Conservation (phyloP, 352 stramenopile species). For the Phytopythium cucurbitacearum region DNA sequence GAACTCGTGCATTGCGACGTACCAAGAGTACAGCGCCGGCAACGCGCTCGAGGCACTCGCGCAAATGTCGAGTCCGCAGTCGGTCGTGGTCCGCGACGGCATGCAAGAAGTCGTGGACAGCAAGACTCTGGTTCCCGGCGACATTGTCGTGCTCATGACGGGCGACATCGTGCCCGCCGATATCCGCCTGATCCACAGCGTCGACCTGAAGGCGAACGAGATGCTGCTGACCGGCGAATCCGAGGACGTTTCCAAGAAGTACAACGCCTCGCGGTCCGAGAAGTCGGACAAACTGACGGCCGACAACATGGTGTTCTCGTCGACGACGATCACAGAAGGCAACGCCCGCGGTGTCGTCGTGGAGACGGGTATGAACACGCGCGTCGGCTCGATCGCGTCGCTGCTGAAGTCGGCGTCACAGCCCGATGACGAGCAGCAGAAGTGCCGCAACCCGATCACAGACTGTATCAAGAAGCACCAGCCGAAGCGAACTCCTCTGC, state of each 20-base stretch:
- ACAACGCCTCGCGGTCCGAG: slow-evolving; percentile 27
- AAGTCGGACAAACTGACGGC: slow-evolving; percentile 48
- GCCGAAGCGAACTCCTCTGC: slow-evolving; percentile 86
- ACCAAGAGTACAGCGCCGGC: slow-evolving; percentile 57
- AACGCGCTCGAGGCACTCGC: slow-evolving; percentile 60
- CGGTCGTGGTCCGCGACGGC: slow-evolving; percentile 58
- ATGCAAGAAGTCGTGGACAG: slow-evolving; percentile 60
- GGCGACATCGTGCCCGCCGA: slow-evolving; percentile 93
- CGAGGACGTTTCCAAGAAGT: slow-evolving; percentile 72
- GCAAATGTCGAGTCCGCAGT: slow-evolving; percentile 61
- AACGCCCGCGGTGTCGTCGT: slow-evolving; percentile 69
- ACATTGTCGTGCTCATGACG: slow-evolving; percentile 87
- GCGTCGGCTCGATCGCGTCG: slow-evolving; percentile 63
- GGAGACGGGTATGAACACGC: slow-evolving; percentile 69
- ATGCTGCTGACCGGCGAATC: slow-evolving; percentile 94
- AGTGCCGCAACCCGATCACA: slow-evolving; percentile 41
- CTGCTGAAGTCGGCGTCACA: slow-evolving; percentile 46
- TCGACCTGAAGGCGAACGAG: slow-evolving; percentile 89
- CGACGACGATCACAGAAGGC: slow-evolving; percentile 74
- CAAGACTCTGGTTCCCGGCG: slow-evolving; percentile 67
- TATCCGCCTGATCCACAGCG: slow-evolving; percentile 84
- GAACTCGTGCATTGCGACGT: slow-evolving; percentile 56
- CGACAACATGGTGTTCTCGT: slow-evolving; percentile 94
- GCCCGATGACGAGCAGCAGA: slow-evolving; percentile 5
- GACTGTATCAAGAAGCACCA: slow-evolving; percentile 57